Base-by-base conservation (phyloP, 2,329 filamentous ascomycete genomes). In the Ascochyta rabiei region DNA sequence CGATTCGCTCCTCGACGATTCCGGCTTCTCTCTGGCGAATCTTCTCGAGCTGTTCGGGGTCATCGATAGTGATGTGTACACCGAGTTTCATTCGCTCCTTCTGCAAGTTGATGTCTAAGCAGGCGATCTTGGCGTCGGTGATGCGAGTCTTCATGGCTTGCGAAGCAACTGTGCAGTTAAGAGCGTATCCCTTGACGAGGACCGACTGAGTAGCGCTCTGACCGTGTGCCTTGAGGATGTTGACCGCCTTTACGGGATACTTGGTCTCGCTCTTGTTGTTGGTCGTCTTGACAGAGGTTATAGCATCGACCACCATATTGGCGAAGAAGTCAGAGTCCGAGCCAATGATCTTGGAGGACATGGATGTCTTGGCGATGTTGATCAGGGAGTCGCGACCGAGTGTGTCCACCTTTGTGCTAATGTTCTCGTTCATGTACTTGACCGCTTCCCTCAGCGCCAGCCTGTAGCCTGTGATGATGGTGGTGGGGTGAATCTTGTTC, bases 31-130 rank as follows among this genome's bases (percentile, higher is more conserved):
- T 86, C 69, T 95, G 88, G 57, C 95, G 87, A 69, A 99, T 99
- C 83, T 97, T 93, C 82, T 99, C 95, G 45, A 99, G 84, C 77
- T 99, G 95, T 75, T 96, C 89, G 43, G 95, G 95, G 75, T 99
- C 95, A 68, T 99, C 95, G 63, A 99, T 90, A 12, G 95, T 98
- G 70, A 99, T 96, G 78, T 99, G 93, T 57, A 99, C 95, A 64
- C 95, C 95, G 55, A 99, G 82, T 85, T 99, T 98, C 95, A 99
- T 98, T 67, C 93, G 86, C 82, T 98, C 93, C 82, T 99, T 99
- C 74, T 98, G 93, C 70, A 99, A 77, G 79, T 99, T 99, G 86
- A 99, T 98, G 75, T 99, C 95, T 58, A 99, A 79, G 69, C 93
- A 89, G 44, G 95, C 95, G 76, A 99, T 99, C 82, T 96, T 98